Evolutionary conservation across 495 filamentous ascomycete genomes (phyloP).

Genomic region (Emericellopsis terricola): DNA sequence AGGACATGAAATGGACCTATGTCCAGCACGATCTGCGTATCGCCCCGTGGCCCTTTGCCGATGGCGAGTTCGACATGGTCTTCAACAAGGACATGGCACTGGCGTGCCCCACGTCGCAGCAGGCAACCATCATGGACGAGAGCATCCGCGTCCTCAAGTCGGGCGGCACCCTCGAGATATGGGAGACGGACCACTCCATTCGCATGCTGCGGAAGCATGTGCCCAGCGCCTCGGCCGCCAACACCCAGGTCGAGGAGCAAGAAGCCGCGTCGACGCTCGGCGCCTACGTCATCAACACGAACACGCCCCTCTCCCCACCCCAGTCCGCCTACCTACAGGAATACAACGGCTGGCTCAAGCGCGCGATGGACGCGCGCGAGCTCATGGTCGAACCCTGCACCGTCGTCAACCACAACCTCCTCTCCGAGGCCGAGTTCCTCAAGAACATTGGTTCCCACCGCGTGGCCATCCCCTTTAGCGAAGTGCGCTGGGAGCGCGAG

Average conservation of each 20-base stretch:
- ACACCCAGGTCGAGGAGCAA: conserved; percentile 39
- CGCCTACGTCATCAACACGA: conserved; percentile 68
- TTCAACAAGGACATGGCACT: conserved; percentile 78
- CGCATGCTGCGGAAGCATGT: conserved; percentile 63
- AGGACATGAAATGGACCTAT: conserved; percentile 73
- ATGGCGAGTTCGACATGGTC: conserved; percentile 74
- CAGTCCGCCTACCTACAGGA: conserved; percentile 71
- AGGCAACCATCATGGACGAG: conserved; percentile 52
- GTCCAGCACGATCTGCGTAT: conserved; percentile 72
- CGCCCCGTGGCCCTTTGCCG: conserved; percentile 58
- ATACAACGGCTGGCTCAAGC: conserved; percentile 68
- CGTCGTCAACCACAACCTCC: conserved; percentile 51
- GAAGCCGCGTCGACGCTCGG: conserved; percentile 44
- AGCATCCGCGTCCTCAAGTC: conserved; percentile 58
- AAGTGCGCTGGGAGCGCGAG: conserved; percentile 78
- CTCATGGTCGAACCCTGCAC: conserved; percentile 66
- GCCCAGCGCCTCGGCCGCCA: conserved; percentile 18
- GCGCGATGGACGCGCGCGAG: conserved; percentile 53
- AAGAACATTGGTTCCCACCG: conserved; percentile 52
- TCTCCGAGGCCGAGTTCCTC: conserved; percentile 64
- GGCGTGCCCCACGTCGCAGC: conserved; percentile 41
- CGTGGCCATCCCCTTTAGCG: conserved; percentile 70
- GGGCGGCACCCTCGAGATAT: conserved; percentile 70
- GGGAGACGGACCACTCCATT: conserved; percentile 67
- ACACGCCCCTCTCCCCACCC: conserved; percentile 57